Conservation (phyloP, 1,284 basidiomycete species). For the Microbotryum saponariae region DNA sequence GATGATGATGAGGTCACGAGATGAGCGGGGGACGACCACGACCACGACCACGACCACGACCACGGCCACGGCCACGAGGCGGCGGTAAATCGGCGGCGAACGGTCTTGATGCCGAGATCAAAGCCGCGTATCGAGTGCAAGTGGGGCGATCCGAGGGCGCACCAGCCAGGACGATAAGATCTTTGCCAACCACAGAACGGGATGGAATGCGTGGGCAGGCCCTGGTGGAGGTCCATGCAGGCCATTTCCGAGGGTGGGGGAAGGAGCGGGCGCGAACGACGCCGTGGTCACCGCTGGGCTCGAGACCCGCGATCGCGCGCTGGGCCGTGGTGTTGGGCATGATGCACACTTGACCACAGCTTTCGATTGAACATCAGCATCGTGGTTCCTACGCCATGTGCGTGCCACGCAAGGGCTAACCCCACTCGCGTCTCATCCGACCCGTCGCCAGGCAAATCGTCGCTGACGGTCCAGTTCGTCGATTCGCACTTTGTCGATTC, state of each 20-base stretch:
- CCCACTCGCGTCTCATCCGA: background rate
- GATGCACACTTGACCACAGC: background rate
- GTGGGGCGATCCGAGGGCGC: too few species aligned
- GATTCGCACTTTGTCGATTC: conserved; percentile 57
- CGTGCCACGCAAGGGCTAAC: background rate
- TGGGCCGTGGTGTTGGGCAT: background rate
- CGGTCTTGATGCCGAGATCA: too few species aligned
- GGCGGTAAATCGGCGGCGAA: too few species aligned
- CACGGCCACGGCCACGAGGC: background rate
- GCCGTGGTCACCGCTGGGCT: too few species aligned
- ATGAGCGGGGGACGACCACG: background rate
- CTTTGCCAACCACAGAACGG: too few species aligned
- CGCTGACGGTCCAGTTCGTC: conserved; percentile 64
- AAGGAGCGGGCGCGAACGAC: too few species aligned
- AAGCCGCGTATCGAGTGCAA: too few species aligned
- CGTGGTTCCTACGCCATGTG: background rate
- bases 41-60: background rate
- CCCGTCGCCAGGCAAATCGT: conserved; percentile 59
- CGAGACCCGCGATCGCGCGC: background rate
- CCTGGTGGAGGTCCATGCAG: too few species aligned
- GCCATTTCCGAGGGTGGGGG: too few species aligned
- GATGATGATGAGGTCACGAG: background rate
- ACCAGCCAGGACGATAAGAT: too few species aligned
- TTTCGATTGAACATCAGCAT: background rate
- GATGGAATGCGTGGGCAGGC: too few species aligned